Conservation (phyloP, 257 asterid species). For the Cynanchum wilfordii region DNA sequence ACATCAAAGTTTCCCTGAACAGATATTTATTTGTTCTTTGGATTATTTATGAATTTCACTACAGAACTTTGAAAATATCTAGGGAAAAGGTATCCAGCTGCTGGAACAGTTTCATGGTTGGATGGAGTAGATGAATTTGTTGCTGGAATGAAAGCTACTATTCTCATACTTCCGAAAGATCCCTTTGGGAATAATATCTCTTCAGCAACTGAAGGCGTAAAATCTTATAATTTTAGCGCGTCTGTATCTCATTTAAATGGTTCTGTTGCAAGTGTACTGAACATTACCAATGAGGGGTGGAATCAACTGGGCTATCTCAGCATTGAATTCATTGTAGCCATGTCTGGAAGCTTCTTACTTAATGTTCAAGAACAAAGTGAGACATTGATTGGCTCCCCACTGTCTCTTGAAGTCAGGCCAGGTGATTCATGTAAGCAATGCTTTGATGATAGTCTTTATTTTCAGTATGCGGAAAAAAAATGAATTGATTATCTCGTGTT, state of each 20-base stretch:
- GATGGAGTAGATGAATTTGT: conserved; percentile 48
- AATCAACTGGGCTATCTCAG: conserved; percentile 42
- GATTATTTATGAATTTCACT: background rate
- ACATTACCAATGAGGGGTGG: conserved; percentile 55
- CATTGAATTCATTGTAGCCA: conserved; percentile 47
- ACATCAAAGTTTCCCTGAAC: background rate
- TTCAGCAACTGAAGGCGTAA: conserved; percentile 34
- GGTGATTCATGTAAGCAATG: conserved; percentile 39
- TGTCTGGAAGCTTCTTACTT: conserved; percentile 65
- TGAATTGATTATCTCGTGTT: background rate
- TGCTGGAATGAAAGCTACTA: conserved; percentile 53
- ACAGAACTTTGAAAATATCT: conserved; percentile 9
- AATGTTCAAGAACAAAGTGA: conserved; percentile 53
- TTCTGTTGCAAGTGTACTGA: conserved; percentile 33
- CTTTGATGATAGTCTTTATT: background rate
- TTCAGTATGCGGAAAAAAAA: background rate
- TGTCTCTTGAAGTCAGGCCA: conserved; percentile 63
- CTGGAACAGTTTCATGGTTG: conserved; percentile 61
- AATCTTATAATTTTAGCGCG: conserved; percentile 35
- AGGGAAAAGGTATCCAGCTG: conserved; percentile 75
- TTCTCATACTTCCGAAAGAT: conserved; percentile 68
- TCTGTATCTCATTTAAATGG: conserved; percentile 36
- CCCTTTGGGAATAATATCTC: conserved; percentile 87
- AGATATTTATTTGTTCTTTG: background rate
- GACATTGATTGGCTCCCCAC: conserved; percentile 56